Evolutionary conservation across 441 rosid genomes (phyloP), one percentile per base, ranked within the genome.

Genomic region (Arabidopsis hybrid): DNA sequence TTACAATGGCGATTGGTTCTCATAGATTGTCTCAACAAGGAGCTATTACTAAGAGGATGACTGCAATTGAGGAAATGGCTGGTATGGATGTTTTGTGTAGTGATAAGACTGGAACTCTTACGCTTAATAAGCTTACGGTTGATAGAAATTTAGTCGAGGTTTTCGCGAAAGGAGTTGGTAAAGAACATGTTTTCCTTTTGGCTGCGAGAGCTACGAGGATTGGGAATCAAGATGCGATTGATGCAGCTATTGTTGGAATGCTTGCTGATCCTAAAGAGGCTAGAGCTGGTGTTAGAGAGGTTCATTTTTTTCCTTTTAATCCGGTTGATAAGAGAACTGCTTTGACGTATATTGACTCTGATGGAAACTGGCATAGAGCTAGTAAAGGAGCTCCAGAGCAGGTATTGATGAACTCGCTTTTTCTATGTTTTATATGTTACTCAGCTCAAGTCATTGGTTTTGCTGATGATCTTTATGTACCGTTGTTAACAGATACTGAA

Each of bases 301-400:
- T 90, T 78, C 97, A 90, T 73, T 92, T 90, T 73, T 58, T 92
- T 67, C 97, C 97, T 26, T 92, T 92, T 81, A 92, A 92, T 58
- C 97, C 88, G 2, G 96, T 87, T 5, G 97, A 92, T 70, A 90
- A 92, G 82, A 92, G 96, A 78, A 92, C 97, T 12, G 97, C 96
- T 66, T 80, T 90, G 66, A 92, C 97, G 17, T 92, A 91, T 75
- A 75, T 93, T 8, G 95, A 91, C 74, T 83, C 84, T 18, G 77
- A 80, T 67, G 98, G 97, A 18, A 91, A 67, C 42, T 89, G 95
- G 97, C 87, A 89, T 64, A 81, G 98, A 40, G 92, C 90, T 34
- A 91, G 98, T 83, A 93, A 93, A 81, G 98, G 98, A 66, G 97
- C 97, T 11, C 95, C 97, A n/a, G 97, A 91, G 84, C 95, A 91